Base-by-base conservation (phyloP, 495 filamentous ascomycete genomes). In the Daldinia concentrica region DNA sequence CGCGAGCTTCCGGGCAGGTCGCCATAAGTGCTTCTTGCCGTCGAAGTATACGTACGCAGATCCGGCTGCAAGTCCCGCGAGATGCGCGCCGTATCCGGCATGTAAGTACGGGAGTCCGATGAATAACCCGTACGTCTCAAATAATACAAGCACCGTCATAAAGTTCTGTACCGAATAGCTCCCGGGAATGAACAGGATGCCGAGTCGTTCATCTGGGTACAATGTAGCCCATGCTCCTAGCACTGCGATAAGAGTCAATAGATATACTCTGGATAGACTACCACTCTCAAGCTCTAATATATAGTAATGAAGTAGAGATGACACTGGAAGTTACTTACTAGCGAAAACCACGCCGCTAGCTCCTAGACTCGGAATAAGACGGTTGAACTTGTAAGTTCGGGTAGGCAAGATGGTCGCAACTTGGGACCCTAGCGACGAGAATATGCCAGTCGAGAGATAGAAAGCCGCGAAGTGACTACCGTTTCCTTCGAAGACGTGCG, bases 381-480 rank as follows among this genome's bases (percentile, higher is more conserved):
- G 67, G 15, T 52, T 43, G 26, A 58, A n/a, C 11, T 32, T 17
- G 36, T 68, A 68, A 1, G 7, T 59, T 22, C 67, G 66, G 5
- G 66, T 62, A 12, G 66, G 66, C 27, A 73, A 36, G 11, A 50
- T 29, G 12, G 73, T 66, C 32, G 67, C 64, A 1, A 70, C 0
- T 7, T 76, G 73, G n/a, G 70, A 27, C n/a, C 71, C 75, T 3
- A 79, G 62, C 2, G 63, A 48, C 43, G 74, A 69, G 19, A 79
- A 24, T 26, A 77, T 68, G 22, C 69, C 75, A 17, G 73, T 51
- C 0, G 77, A 77, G 43, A 77, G 59, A 62, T 70, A 79, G 66
- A 79, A 79, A 8, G 77, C 77, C 0, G 71, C 66, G 26, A 79
- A 69, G 64, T 79, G 77, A 29, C 64, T 51, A 15, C 68, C 68